phyloP scores from a whole-genome alignment of 176 grass and related monocot genomes.

The sorghum (Sorghum bicolor) region DNA sequence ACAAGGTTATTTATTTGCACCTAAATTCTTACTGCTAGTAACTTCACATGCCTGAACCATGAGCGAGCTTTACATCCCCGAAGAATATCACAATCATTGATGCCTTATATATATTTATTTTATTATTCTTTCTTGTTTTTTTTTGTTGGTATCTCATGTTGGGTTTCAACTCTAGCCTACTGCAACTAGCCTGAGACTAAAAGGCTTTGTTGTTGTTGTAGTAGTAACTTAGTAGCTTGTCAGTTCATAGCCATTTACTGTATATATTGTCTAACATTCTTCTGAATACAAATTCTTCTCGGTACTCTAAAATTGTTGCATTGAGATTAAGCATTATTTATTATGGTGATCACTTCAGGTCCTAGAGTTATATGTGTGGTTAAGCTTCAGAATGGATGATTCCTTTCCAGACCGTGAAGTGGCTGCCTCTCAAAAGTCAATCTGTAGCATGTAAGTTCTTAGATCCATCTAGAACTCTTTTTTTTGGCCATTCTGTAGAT shows the following conservation, averaged over 20 bases:
- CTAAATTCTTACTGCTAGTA: not conserved
- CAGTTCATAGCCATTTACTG: not conserved
- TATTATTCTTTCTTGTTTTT: not conserved
- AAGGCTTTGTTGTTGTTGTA: not conserved
- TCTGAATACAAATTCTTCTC: conserved; percentile 7
- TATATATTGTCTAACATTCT: conserved; percentile 14
- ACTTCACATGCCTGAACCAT: not conserved
- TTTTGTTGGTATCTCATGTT: not conserved
- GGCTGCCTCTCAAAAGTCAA: conserved; percentile 84
- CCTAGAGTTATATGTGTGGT: conserved; percentile 97
- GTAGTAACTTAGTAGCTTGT: not conserved
- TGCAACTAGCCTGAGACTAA: not conserved
- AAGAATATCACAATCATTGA: not conserved
- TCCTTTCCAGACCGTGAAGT: conserved; percentile 89
- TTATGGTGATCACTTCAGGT: conserved; percentile 50
- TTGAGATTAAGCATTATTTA: not conserved
- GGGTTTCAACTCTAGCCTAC: not conserved
- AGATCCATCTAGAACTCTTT: not conserved
- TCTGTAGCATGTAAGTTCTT: conserved; percentile 82
- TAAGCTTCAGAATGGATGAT: conserved; percentile 86
- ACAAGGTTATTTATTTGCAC: conserved; percentile 61
- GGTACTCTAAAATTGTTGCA: not conserved
- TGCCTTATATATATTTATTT: not conserved
- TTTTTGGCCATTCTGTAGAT: conserved; percentile 7
- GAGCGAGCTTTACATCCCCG: not conserved